phyloP scores from a whole-genome alignment of 352 stramenopile genomes.

The Pythium pectinolyticum region DNA sequence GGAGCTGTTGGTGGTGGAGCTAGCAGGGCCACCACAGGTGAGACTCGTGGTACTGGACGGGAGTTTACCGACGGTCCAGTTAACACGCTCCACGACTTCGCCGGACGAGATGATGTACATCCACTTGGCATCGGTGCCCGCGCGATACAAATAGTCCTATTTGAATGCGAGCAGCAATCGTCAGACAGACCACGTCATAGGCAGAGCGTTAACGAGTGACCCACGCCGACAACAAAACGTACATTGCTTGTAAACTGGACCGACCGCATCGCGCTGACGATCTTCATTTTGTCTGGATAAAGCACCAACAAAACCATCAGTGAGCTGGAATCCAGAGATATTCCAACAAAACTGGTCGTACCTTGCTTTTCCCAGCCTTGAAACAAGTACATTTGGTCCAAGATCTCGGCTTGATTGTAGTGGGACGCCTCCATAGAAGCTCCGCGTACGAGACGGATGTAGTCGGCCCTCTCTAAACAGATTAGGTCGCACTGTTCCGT shows the following conservation, averaged over 20 bases:
- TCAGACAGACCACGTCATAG: too few relatives aligned
- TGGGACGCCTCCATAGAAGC: constrained; percentile 80
- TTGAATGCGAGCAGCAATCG: not conserved
- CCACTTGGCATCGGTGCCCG: constrained; percentile 63
- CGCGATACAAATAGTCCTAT: constrained; percentile 71
- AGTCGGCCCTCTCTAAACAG: constrained; percentile 69
- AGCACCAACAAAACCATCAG: not conserved
- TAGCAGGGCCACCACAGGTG: constrained; percentile 5
- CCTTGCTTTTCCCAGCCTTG: constrained; percentile 69
- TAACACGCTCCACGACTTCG: constrained; percentile 68
- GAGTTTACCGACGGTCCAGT: constrained; percentile 39
- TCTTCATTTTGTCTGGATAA: constrained; percentile 69
- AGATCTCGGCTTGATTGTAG: constrained; percentile 74
- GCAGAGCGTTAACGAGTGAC: too few relatives aligned
- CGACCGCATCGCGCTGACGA: constrained; percentile 66
- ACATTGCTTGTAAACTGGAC: constrained; percentile 68
- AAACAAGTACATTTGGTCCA: constrained; percentile 77
- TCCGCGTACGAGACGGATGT: constrained; percentile 67
- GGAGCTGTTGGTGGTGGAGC: not conserved
- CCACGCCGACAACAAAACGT: too few relatives aligned
- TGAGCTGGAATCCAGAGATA: too few relatives aligned
- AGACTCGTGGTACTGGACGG: constrained; percentile 4
- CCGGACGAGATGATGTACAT: constrained; percentile 73
- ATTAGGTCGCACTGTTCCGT: constrained; percentile 65
- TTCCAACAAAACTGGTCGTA: constrained; percentile 10